phyloP scores from a whole-genome alignment of 2,329 filamentous ascomycete genomes.

The Dendryphion nanum region DNA sequence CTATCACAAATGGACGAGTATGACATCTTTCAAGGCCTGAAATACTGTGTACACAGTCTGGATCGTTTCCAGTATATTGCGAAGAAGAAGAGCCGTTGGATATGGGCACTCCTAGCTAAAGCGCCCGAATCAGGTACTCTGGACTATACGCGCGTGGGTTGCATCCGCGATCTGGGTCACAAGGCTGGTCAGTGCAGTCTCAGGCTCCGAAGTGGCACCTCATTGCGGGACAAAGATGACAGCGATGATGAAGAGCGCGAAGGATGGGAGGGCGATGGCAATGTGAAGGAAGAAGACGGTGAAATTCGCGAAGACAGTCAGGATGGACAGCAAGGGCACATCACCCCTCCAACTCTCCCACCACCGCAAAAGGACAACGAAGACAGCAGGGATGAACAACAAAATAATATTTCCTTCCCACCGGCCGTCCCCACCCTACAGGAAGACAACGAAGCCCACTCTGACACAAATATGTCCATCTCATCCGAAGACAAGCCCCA shows the following conservation, averaged over 20 bases:
- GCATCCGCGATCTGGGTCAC: slow-evolving; percentile 76
- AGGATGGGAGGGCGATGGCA: slow-evolving; percentile 3
- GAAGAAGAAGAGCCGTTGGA: slow-evolving; percentile 73
- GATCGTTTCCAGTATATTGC: slow-evolving; percentile 59
- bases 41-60: slow-evolving; percentile 61
- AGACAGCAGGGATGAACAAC: background rate
- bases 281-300: slow-evolving; percentile 1
- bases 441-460: slow-evolving; percentile 6
- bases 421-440: too few species aligned
- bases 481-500: slow-evolving; percentile 16
- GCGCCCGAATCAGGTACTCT: slow-evolving; percentile 74
- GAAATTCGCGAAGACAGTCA: background rate
- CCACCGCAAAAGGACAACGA: background rate
- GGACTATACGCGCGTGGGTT: slow-evolving; percentile 71
- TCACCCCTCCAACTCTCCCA: too few species aligned
- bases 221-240: too few species aligned
- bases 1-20: slow-evolving; percentile 59
- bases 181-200: slow-evolving; percentile 64
- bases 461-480: slow-evolving; percentile 19
- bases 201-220: slow-evolving; percentile 10
- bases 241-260: slow-evolving; percentile 1
- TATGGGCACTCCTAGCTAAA: slow-evolving; percentile 77
- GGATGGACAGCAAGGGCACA: background rate
- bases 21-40: slow-evolving; percentile 65
- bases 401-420: background rate